Conservation (phyloP, 371 early-diverging fungal genomes). For the Chytridium lagenaria region DNA sequence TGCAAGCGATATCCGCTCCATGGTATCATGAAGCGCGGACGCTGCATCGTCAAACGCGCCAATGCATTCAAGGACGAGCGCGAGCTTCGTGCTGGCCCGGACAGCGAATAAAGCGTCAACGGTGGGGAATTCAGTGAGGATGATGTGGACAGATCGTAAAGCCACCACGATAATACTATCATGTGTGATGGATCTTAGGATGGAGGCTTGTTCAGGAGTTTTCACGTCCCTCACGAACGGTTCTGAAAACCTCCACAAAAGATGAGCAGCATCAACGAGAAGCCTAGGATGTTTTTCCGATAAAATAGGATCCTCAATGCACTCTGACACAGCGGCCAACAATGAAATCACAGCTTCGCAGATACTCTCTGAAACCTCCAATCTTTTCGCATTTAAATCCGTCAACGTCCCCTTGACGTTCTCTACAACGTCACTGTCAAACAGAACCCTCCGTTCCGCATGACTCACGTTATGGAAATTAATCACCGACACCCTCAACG, state of each 20-base stretch:
- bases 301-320: constrained; percentile 32
- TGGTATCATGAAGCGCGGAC: constrained; percentile 29
- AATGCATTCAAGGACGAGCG: constrained; percentile 40
- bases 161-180: constrained; percentile 32
- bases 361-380: constrained; percentile 34
- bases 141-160: constrained; percentile 29
- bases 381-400: constrained; percentile 24
- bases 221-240: constrained; percentile 33
- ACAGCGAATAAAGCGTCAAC: constrained; percentile 35
- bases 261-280: constrained; percentile 38
- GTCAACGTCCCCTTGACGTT: constrained; percentile 8
- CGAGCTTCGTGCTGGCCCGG: constrained; percentile 37
- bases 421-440: constrained; percentile 24
- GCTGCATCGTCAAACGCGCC: constrained; percentile 29
- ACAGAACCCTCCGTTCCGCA: constrained; percentile 44
- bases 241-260: constrained; percentile 45
- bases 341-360: constrained; percentile 32
- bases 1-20: constrained; percentile 21
- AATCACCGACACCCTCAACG: constrained; percentile 35
- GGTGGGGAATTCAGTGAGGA: constrained; percentile 32
- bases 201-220: constrained; percentile 2
- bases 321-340: constrained; percentile 37
- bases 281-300: constrained; percentile 24
- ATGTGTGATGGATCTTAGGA: constrained; percentile 1
- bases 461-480: constrained; percentile 41